phyloP scores from a whole-genome alignment of 73 alveolate species.

The Stentor roeselii region DNA sequence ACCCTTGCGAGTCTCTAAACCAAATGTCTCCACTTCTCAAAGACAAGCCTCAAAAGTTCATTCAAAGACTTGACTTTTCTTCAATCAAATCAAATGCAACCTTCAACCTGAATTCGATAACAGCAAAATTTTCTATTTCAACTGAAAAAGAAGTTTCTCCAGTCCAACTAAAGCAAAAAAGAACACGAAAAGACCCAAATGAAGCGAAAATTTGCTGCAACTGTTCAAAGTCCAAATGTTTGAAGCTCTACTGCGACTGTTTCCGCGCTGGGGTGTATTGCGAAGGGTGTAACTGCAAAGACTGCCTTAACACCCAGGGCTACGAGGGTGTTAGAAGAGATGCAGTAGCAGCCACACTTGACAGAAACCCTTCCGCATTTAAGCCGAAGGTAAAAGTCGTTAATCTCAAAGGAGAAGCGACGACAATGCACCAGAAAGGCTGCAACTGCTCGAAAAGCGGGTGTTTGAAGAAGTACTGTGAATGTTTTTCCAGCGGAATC shows the following conservation, averaged over 20 bases:
- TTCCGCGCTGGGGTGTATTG: constrained; percentile 56
- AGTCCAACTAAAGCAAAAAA: too few relatives aligned
- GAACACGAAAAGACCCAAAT: background rate
- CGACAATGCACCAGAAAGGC: constrained; percentile 23
- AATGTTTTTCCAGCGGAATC: constrained; percentile 29
- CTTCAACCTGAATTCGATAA: background rate
- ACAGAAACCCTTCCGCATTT: constrained; percentile 62
- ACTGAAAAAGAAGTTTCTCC: background rate
- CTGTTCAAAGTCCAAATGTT: constrained; percentile 62
- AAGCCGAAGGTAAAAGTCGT: constrained; percentile 47
- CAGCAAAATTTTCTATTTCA: background rate
- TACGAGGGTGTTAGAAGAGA: constrained; percentile 42
- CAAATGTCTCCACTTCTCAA: background rate
- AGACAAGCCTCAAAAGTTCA: background rate
- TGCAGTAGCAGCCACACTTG: constrained; percentile 39
- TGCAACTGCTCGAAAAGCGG: constrained; percentile 20
- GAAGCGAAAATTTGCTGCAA: constrained; percentile 47
- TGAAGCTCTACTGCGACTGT: constrained; percentile 70
- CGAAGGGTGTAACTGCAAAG: constrained; percentile 55
- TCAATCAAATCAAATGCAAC: background rate
- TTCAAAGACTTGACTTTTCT: background rate
- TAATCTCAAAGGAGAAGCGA: constrained; percentile 11
- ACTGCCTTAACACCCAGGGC: constrained; percentile 50
- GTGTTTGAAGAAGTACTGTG: constrained; percentile 33
- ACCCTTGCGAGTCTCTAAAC: background rate